Evolutionary conservation across 768 basidiomycete genomes (phyloP), one percentile per base, ranked within the genome.

Genomic region (Suillus discolor): DNA sequence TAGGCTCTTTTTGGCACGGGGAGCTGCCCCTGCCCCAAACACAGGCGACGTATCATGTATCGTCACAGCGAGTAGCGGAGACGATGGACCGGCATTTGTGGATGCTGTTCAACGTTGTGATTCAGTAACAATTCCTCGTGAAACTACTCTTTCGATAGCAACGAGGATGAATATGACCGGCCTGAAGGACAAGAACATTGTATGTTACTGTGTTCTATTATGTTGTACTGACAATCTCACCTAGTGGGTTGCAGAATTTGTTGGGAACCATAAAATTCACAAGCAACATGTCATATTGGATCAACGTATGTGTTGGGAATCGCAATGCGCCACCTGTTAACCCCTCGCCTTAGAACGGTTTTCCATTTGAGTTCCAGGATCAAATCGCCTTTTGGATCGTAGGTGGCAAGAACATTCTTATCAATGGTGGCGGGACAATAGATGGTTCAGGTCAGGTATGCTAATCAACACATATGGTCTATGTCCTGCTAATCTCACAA

Each of bases 381-480:
- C 84, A 85, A 68, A 72, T 83, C 31, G 82, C 84, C 6, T 85
- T 85, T 70, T 89, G 85, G 86, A 74, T 85, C 5, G 72, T 87
- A 3, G 85, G 85, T 36, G 85, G 85, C 6, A 73, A 78, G 38
- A 83, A 85, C 65, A 77, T 85, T 47, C 39, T 75, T 9, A 70
- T 86, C 25, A 82, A 84, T 63, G 88, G 89, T 8, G 87, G 88
- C 42, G 89, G 89, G 13, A 87, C 86, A 3, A 78, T 91, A 20
- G 87, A 89, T 71, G 89, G 88, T 20, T 81, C 83, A 39, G 89
- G 89, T 13, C 88, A 89, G 76, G 84, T 85, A 66, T 62, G 81
- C 61, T 53, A 62, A 61, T 25, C 31, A 54, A 36, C 47, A 36
- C 20, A 38, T 47, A 7, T 4, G 11, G 18, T 28, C 18, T 15